These are phyloP conservation scores for Dactylella cylindrospora DNA, from an alignment of 2,329 filamentous ascomycete genomes.

Conservation along the genomic window DNA sequence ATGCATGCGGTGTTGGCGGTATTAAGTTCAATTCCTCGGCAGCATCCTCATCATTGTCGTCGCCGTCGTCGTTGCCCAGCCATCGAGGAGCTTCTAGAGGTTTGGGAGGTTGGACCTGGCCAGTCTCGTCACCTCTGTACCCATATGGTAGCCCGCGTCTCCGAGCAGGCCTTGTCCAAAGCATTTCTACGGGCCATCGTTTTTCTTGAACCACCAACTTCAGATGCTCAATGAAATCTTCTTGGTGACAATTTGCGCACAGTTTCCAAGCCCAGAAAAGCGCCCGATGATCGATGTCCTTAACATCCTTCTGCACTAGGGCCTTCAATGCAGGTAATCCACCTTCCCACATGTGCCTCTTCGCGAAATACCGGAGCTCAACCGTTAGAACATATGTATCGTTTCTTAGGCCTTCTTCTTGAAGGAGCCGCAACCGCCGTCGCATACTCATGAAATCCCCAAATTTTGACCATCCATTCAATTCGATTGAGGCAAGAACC, in stretches of 20 bases:
- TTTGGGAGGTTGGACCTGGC: constrained; percentile 20
- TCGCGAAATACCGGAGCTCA: constrained; percentile 36
- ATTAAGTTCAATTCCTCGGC: not conserved
- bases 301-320: constrained; percentile 9
- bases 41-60: constrained; percentile 7
- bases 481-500: constrained; percentile 25
- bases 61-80: constrained; percentile 9
- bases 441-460: constrained; percentile 42
- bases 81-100: no score
- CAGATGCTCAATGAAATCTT: constrained; percentile 21
- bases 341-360: constrained; percentile 42
- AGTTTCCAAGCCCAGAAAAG: constrained; percentile 37
- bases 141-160: constrained; percentile 27
- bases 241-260: constrained; percentile 30
- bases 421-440: constrained; percentile 21
- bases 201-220: constrained; percentile 39
- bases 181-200: constrained; percentile 25
- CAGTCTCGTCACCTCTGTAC: constrained; percentile 12
- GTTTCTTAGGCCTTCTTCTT: constrained; percentile 34
- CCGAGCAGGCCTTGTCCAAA: constrained; percentile 22
- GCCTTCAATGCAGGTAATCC: constrained; percentile 23
- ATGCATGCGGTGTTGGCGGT: not conserved
- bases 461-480: constrained; percentile 41
- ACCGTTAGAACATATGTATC: constrained; percentile 32
- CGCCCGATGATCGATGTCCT: constrained; percentile 28